These are phyloP conservation scores for Fusarium sp. DNA, from an alignment of 2,329 filamentous ascomycete species.

Conservation along the genomic window DNA sequence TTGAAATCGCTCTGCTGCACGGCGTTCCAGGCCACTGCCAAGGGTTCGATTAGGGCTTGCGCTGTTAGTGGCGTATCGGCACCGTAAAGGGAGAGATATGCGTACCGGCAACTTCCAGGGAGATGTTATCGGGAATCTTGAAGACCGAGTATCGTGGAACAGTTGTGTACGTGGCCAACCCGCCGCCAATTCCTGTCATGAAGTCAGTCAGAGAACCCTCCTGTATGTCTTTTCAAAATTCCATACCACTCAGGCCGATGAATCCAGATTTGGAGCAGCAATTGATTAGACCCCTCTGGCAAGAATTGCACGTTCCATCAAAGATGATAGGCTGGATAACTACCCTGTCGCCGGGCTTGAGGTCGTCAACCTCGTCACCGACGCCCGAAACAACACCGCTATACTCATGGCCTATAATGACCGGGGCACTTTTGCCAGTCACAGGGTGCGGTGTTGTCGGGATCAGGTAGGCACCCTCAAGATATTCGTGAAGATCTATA, in stretches of 20 bases:
- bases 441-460: not conserved
- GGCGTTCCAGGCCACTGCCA: not conserved
- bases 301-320: not conserved
- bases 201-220: accelerated
- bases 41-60: not conserved
- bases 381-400: not conserved
- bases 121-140: not conserved
- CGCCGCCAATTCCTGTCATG: not conserved
- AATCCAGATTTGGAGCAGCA: not conserved
- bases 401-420: not conserved
- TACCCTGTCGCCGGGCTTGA: not conserved
- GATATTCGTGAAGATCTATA: not conserved
- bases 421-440: not conserved
- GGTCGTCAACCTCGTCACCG: not conserved
- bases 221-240: no score
- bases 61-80: not conserved
- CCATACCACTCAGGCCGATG: not conserved
- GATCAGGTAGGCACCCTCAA: not conserved
- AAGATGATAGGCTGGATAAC: not conserved
- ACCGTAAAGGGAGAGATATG: accelerated
- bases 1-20: not conserved
- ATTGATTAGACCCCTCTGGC: not conserved
- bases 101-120: not conserved
- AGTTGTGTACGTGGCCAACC: not conserved
- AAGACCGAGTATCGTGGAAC: not conserved